These are phyloP conservation scores for Selaginella tamariscina DNA, from an alignment of 75 land plant species.

Conservation along the genomic window DNA sequence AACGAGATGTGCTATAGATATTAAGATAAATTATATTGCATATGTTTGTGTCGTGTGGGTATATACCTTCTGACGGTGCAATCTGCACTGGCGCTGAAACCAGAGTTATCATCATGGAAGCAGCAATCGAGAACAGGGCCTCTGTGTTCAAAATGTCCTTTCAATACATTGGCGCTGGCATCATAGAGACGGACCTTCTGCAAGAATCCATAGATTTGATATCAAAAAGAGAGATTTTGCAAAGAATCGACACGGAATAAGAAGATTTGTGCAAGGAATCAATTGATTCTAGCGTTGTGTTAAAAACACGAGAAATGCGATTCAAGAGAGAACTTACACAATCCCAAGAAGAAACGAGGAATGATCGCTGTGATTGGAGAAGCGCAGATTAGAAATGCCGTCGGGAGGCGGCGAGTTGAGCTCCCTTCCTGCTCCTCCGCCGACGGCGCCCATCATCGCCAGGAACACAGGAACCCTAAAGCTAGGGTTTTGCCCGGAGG, in stretches of 20 bases:
- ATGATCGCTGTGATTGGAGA: constrained; percentile 16
- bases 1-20: not conserved
- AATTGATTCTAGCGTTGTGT: too few species aligned
- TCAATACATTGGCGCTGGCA: constrained; percentile 12
- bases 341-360: constrained; percentile 12
- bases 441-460: constrained; percentile 4
- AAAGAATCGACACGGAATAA: not conserved
- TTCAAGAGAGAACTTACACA: not conserved
- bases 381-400: constrained; percentile 11
- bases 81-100: constrained; percentile 14
- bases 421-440: constrained; percentile 2
- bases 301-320: not conserved
- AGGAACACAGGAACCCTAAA: too few species aligned
- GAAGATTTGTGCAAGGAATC: too few species aligned
- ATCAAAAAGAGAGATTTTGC: not conserved
- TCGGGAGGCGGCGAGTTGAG: constrained; percentile 10
- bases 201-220: constrained; percentile 2
- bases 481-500: too few species aligned
- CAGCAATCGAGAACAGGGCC: constrained; percentile 13
- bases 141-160: constrained; percentile 14
- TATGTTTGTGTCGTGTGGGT: not conserved
- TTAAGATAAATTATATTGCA: not conserved
- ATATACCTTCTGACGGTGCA: constrained; percentile 3
- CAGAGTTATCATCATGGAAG: constrained; percentile 8
- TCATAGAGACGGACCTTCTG: constrained; percentile 14